A percentile compares a stretch with the other conserved stretches of the same genome.
Conservation (phyloP, 352 stramenopile species). For the Peronospora farinosa region DNA sequence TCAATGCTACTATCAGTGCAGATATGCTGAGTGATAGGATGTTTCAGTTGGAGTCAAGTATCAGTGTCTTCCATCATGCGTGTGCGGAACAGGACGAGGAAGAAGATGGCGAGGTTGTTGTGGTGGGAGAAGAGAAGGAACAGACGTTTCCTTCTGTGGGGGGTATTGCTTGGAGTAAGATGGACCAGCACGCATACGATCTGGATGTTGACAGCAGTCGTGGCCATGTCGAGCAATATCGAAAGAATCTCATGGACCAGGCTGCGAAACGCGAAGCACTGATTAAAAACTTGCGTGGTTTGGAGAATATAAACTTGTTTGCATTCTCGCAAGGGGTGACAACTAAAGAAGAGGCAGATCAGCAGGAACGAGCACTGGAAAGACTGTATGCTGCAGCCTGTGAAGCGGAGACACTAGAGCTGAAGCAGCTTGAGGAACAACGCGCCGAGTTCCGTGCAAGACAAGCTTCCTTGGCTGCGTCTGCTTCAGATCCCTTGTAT, state of each 20-base stretch:
- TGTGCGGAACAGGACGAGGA: conserved; percentile 36
- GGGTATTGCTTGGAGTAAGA: conserved; percentile 58
- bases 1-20: conserved; percentile 74
- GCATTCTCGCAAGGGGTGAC: conserved; percentile 31
- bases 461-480: conserved; percentile 24
- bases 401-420: conserved; percentile 47
- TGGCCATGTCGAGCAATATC: conserved; percentile 76
- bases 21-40: conserved; percentile 84
- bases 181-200: conserved; percentile 79
- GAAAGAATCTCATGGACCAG: conserved; percentile 60
- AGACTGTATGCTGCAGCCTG: conserved; percentile 46
- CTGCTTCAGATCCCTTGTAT: conserved; percentile 28
- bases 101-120: conserved; percentile 12
- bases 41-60: conserved; percentile 81
- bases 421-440: conserved; percentile 47
- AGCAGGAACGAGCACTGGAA: conserved; percentile 47
- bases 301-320: conserved; percentile 49
- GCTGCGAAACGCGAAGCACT: conserved; percentile 55
- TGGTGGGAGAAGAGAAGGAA: conserved; percentile 16
- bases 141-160: conserved; percentile 28
- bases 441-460: conserved; percentile 33
- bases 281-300: conserved; percentile 37
- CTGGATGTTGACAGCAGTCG: conserved; percentile 63
- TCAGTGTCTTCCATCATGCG: conserved; percentile 67
- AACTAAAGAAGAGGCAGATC: conserved; percentile 25